A percentile compares a stretch with the other conserved stretches of the same genome.
phyloP scores from a whole-genome alignment of 805 yeast species.

The Saccharomyces eubayanus region DNA sequence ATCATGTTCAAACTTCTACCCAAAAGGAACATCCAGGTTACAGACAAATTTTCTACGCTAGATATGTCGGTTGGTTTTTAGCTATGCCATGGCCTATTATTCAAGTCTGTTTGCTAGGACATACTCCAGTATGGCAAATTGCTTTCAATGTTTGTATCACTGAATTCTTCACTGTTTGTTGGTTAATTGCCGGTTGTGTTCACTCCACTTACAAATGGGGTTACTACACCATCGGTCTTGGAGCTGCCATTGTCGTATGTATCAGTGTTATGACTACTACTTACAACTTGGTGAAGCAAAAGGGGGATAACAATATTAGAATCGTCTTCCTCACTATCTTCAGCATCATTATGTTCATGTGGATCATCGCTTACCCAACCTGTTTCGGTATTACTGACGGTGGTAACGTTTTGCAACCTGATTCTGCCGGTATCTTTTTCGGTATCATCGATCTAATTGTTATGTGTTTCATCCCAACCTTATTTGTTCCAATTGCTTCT shows the following conservation, averaged over 20 bases:
- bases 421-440: slow-evolving; percentile 50
- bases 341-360: slow-evolving; percentile 27
- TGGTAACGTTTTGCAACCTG: slow-evolving; percentile 53
- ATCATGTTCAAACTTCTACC: slow-evolving; percentile 35
- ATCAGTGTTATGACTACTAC: slow-evolving; percentile 23
- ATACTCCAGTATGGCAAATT: slow-evolving; percentile 21
- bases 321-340: slow-evolving; percentile 15
- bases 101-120: slow-evolving; percentile 23
- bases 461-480: slow-evolving; percentile 30
- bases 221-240: slow-evolving; percentile 37
- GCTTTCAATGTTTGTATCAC: slow-evolving; percentile 30
- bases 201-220: slow-evolving; percentile 45
- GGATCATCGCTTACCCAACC: slow-evolving; percentile 38
- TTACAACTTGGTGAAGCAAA: slow-evolving; percentile 14
- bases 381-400: slow-evolving; percentile 40
- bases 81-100: slow-evolving; percentile 40
- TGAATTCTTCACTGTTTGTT: slow-evolving; percentile 37
- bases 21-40: slow-evolving; percentile 25
- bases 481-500: slow-evolving; percentile 17
- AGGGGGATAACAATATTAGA: slow-evolving; percentile 19
- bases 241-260: slow-evolving; percentile 16
- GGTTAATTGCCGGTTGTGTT: slow-evolving; percentile 38
- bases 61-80: slow-evolving; percentile 53
- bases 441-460: slow-evolving; percentile 48
- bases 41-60: slow-evolving; percentile 51